Percentiles rank a stretch among this genome's conserved stretches.
phyloP scores from a whole-genome alignment of 441 rosid species.

The Corymbia citriodora region DNA sequence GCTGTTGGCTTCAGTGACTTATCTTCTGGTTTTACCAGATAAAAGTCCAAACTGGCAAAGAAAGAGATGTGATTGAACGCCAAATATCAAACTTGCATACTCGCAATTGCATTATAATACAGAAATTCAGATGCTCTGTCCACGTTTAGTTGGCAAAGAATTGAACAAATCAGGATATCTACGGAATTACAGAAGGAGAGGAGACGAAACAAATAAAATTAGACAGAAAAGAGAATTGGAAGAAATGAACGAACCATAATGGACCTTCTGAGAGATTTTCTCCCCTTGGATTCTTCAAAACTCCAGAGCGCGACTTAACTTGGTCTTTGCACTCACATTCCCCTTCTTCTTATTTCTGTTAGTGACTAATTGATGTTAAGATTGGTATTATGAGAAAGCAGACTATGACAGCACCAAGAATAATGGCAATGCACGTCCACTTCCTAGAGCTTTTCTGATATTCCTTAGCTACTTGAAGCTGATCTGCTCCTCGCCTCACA shows the following conservation, averaged over 20 bases:
- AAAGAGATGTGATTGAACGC: neutral
- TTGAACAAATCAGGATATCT: neutral
- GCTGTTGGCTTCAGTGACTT: neutral
- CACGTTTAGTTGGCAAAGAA: neutral
- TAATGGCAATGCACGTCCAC: conserved; percentile 71
- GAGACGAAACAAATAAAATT: neutral
- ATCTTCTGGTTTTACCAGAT: neutral
- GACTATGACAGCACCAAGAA: conserved; percentile 35
- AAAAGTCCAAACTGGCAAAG: neutral
- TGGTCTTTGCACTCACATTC: neutral
- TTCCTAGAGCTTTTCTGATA: conserved; percentile 76
- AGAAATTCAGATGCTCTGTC: neutral
- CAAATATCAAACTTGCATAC: neutral
- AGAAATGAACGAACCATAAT: neutral
- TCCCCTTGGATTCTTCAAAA: neutral
- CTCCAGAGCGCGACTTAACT: neutral
- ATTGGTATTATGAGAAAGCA: conserved; percentile 43
- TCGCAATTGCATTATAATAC: neutral
- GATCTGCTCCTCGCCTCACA: conserved; percentile 72
- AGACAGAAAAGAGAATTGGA: neutral
- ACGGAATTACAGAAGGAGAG: neutral
- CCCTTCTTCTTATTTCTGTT: neutral
- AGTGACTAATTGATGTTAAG: conserved; percentile 28
- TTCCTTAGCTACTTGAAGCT: conserved; percentile 69
- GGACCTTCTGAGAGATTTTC: neutral